Base-by-base conservation (phyloP, 164 flowering plant genomes). In the Chimonanthus praecox region DNA sequence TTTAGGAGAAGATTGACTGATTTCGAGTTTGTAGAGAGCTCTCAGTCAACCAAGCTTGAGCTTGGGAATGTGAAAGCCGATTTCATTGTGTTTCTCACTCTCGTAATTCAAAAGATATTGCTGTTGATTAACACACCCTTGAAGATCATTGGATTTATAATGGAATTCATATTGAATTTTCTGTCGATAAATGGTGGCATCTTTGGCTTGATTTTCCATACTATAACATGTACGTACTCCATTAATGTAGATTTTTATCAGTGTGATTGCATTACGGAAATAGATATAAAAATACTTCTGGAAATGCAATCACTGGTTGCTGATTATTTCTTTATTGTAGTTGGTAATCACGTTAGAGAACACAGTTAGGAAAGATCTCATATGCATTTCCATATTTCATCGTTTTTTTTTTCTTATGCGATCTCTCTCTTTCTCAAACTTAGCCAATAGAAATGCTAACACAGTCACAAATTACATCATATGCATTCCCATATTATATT, bases 91-190 rank as follows among this genome's bases (percentile, higher is more conserved):
- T 15, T 10, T 13, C 5, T 65, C 48, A 33, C 48, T 6, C 44
- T 33, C 8, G 3, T 65, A 15, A 50, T 73, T 58, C 72, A 66
- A 58, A 79, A 62, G 77, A 49, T 70, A 64, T 60, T 79, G 67
- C 7, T 9, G 20, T 43, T 67, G 18, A 1, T 79, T 4, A 33
- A 45, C 1, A 10, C 9, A 47, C 76, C 78, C 7, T 10, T 70
- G 20, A 7, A 44, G 16, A 9, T 58, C 8, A 43, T 79, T 3
- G 82, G 79, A 9, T 7, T 6, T 3, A n/a, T 43, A 0, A 4
- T 71, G 8, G 82, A 79, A 70, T 76, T 76, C 69, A 49, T 45
- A 20, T 47, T 76, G 62, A 79, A 79, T 51, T 68, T 79, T 43
- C 46, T 76, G 62, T 49, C 72, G 2, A 47, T 75, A 58, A 79